Base-by-base conservation (phyloP, 2,329 filamentous ascomycete genomes). In the Falciphora oryzae region DNA sequence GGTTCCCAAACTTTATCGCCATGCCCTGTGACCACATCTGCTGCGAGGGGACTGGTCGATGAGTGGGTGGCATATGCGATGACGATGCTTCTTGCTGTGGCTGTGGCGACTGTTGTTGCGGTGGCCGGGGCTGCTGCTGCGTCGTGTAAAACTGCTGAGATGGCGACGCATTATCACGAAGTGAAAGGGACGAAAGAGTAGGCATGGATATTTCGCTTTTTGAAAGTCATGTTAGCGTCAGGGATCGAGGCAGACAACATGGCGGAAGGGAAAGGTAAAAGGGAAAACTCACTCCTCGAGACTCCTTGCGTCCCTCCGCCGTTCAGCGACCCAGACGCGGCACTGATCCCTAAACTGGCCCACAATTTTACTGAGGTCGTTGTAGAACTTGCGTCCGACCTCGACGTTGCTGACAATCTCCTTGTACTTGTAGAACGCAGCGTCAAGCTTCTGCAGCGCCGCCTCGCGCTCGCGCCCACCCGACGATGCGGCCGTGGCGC, bases 371-470 rank as follows among this genome's bases (percentile, higher is more conserved):
- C 90, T 91, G 5, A 99, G 83, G 72, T 98, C 93, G 70, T 99
- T 99, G 79, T 98, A 99, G 74, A 99, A 99, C 74, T 95, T 97
- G 63, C 94, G 83, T 0, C 92, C 95, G 0, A 90, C 91, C 69
- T 98, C 94, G 3, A 97, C 83, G 73, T 98, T 97, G 68, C 86
- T 91, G 65, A 97, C 87, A 65, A 98, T 92, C 75, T 99, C 94
- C 77, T 97, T 97, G 80, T 98, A 98, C 77, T 94, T 96, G 76
- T 93, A 88, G 74, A 96, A 98, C 0, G 92, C 94, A 68, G 91
- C 93, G 75, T 98, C 94, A 13, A 99, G 81, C 67, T 85, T 87
- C 76, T 99, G 95, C 61, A 99, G 78, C 0, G 92, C 93, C 69
- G 90, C 85, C 74, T 98, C 94, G 18, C 95, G 87, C 72, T 96